Base-by-base conservation (phyloP, 2,329 filamentous ascomycete species). In the Ceratocystis eucalypticola region DNA sequence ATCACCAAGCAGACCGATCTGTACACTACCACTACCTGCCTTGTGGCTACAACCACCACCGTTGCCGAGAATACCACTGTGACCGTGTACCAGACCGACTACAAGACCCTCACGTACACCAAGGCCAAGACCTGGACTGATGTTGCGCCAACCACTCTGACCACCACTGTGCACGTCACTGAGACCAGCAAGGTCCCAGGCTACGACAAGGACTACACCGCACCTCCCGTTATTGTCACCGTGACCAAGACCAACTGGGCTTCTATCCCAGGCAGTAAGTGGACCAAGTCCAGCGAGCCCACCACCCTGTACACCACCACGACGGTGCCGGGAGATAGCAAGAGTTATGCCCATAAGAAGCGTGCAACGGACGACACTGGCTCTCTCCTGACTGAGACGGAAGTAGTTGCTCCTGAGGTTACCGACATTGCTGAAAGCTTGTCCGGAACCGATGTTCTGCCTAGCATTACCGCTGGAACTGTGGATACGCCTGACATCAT, bases 221-320 rank as follows among this genome's bases (percentile, higher is more conserved):
- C 62, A 10, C 62, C 66, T 5, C 57, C 46, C 46, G 59, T 65
- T 17, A 59, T 65, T 28, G 64, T 65, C 33, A 68, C 66, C 7
- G 48, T 65, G 20, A 61, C 61, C 62, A 37, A 61, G 28, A 63
- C 62, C 44, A 67, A 61, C 28, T 55, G 48, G 48, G 30, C 22
- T 33, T 44, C 33, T 22, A 28, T 59, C 33, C n/a, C 48, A 5
- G 46, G 25, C 50, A 28, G 44, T 4, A 37, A 1, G 7, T 45
- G 17, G 63, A 25, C 17, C 45, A 45, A 30, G n/a, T 33, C 50
- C 3, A 33, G 5, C 5, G 37, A 12, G 20, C 63, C 63, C 7
- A 65, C 8, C 33, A 65, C 63, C 30, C 50, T 65, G 63, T 57
- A 50, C 46, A 65, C 63, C 10, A 57, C 63, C 28, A 44, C 17